phyloP scores from a whole-genome alignment of 768 basidiomycete species.

The Suillus variegatus region DNA sequence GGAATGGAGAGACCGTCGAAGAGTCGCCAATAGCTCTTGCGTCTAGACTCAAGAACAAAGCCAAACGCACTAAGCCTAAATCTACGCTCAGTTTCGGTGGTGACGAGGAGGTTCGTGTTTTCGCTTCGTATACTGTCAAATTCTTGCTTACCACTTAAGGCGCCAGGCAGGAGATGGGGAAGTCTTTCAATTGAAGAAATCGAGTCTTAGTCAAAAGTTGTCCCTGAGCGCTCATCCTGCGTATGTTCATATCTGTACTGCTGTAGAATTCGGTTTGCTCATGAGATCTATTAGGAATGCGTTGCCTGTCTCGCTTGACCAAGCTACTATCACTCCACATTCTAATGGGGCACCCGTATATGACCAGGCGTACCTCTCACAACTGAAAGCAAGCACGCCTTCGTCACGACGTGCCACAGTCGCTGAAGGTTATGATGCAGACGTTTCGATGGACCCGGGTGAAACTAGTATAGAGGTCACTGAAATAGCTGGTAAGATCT shows the following conservation, averaged over 20 bases:
- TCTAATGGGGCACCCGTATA: slow-evolving; percentile 61
- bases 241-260: slow-evolving; percentile 31
- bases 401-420: slow-evolving; percentile 45
- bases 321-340: slow-evolving; percentile 49
- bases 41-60: slow-evolving; percentile 70
- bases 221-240: slow-evolving; percentile 55
- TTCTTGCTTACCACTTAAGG: slow-evolving; percentile 28
- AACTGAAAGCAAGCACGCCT: slow-evolving; percentile 78
- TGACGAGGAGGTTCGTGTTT: slow-evolving; percentile 56
- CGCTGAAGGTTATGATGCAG: slow-evolving; percentile 48
- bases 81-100: slow-evolving; percentile 79
- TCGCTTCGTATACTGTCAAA: slow-evolving; percentile 11
- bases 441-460: slow-evolving; percentile 47
- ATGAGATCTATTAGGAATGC: slow-evolving; percentile 34
- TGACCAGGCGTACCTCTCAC: slow-evolving; percentile 68
- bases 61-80: slow-evolving; percentile 64
- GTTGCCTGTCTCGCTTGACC: slow-evolving; percentile 51
- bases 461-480: slow-evolving; percentile 37
- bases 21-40: slow-evolving; percentile 64
- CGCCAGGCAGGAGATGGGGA: slow-evolving; percentile 59
- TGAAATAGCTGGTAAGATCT: slow-evolving; percentile 33
- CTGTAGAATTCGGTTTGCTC: slow-evolving; percentile 12
- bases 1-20: slow-evolving; percentile 30
- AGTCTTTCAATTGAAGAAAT: slow-evolving; percentile 80
- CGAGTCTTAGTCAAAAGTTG: slow-evolving; percentile 68